A percentile compares a stretch with the other conserved stretches of the same genome.
phyloP scores from a whole-genome alignment of 139 green algal genomes.

The Chlorella sp. region DNA sequence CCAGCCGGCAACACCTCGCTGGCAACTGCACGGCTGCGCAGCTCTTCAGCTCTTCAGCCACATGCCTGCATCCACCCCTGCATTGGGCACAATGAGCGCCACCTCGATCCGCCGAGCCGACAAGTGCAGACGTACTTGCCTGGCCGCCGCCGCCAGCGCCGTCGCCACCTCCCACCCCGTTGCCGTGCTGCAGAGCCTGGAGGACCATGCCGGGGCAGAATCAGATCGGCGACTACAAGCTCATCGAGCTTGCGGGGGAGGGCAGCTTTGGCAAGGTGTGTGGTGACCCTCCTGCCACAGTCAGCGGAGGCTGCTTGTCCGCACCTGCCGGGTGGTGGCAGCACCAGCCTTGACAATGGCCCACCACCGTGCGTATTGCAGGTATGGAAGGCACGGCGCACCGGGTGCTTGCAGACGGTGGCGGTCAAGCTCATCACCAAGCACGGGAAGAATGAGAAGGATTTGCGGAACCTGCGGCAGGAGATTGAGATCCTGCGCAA shows the following conservation, averaged over 20 bases:
- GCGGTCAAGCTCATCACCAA: conserved; percentile 99
- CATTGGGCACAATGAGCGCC: no score
- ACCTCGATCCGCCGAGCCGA: no score
- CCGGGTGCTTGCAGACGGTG: conserved; percentile 91
- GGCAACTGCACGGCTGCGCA: no score
- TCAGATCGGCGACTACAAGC: conserved; percentile 91
- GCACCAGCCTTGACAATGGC: not conserved
- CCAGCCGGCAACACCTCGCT: no score
- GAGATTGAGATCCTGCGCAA: conserved; percentile 93
- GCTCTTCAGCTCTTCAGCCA: no score
- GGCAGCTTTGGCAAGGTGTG: conserved; percentile 95
- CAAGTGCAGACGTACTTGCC: not conserved
- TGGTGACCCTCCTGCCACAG: not conserved
- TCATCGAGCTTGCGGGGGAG: conserved; percentile 94
- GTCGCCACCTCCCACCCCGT: not conserved
- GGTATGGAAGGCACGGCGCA: conserved; percentile 94
- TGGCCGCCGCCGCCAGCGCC: not conserved
- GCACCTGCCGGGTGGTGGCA: conserved; percentile 4
- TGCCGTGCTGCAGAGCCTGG: not conserved
- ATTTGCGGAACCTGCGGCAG: conserved; percentile 90
- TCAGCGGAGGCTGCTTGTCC: not conserved
- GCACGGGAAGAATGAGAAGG: conserved; percentile 91
- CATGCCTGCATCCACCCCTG: no score
- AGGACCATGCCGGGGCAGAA: conserved; percentile 10
- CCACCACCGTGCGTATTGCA: conserved; percentile 44